phyloP scores from a whole-genome alignment of 352 stramenopile genomes.

The Phytophthora colocasiae region DNA sequence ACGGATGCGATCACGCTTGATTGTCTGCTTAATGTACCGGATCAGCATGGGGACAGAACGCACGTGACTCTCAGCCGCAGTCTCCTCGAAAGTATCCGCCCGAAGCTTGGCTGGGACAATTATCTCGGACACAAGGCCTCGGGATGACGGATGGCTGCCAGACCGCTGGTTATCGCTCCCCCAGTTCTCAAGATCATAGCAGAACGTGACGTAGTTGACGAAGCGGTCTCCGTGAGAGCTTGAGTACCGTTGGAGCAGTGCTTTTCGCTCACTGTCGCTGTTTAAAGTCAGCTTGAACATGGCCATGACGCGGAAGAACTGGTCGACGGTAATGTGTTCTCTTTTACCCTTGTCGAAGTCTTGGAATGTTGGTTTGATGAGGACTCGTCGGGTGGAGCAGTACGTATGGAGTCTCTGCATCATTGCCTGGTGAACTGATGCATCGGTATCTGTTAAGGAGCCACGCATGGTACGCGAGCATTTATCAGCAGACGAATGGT shows the following conservation, averaged over 20 bases:
- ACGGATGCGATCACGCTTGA: constrained; percentile 84
- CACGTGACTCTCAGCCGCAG: constrained; percentile 33
- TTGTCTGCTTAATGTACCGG: constrained; percentile 80
- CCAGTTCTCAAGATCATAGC: constrained; percentile 78
- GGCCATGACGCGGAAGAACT: constrained; percentile 84
- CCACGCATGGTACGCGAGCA: constrained; percentile 76
- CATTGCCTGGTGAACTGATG: constrained; percentile 49
- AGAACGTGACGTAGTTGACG: constrained; percentile 89
- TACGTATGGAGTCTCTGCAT: constrained; percentile 73
- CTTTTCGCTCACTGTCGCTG: constrained; percentile 53
- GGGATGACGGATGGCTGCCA: constrained; percentile 47
- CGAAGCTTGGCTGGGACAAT: constrained; percentile 58
- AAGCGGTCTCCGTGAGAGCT: constrained; percentile 79
- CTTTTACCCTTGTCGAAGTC: constrained; percentile 81
- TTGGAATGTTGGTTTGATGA: constrained; percentile 85
- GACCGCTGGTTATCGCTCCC: constrained; percentile 38
- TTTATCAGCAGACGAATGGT: constrained; percentile 37
- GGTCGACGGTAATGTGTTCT: constrained; percentile 82
- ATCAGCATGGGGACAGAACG: constrained; percentile 76
- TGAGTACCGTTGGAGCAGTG: constrained; percentile 74
- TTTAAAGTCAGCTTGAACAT: constrained; percentile 78
- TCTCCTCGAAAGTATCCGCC: constrained; percentile 46
- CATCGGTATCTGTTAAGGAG: constrained; percentile 55
- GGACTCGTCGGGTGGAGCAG: constrained; percentile 64
- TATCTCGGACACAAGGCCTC: constrained; percentile 64